Conservation (phyloP, 129 eudicot species). For the Scalesia atractyloides region DNA sequence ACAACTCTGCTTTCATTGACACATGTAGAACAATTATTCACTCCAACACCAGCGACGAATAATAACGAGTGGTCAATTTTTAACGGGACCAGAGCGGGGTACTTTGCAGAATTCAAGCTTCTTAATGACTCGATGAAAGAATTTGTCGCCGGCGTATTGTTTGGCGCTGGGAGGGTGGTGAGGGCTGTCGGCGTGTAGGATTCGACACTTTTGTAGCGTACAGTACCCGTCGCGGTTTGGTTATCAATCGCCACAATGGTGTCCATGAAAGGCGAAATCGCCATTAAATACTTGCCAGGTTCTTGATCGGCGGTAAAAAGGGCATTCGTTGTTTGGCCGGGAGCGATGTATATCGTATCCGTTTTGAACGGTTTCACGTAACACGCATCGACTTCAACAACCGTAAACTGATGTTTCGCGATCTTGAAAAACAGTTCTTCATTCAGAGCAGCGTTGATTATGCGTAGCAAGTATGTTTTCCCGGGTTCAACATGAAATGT, state of each 20-base stretch:
- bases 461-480: conserved; percentile 71
- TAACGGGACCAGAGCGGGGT: conserved; percentile 66
- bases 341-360: conserved; percentile 66
- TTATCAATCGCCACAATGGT: conserved; percentile 65
- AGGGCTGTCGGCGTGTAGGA: conserved; percentile 34
- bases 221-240: conserved; percentile 42
- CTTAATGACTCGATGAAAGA: conserved; percentile 48
- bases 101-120: conserved; percentile 60
- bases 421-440: conserved; percentile 80
- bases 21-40: conserved; percentile 71
- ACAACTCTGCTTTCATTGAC: conserved; percentile 52
- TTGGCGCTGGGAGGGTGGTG: conserved; percentile 56
- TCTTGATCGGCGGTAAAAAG: conserved; percentile 61
- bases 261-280: conserved; percentile 83
- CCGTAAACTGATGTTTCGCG: conserved; percentile 58
- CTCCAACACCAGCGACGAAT: conserved; percentile 64
- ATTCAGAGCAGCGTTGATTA: conserved; percentile 75
- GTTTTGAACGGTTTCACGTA: conserved; percentile 71
- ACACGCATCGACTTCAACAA: conserved; percentile 80
- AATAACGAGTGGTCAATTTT: conserved; percentile 55
- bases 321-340: conserved; percentile 82
- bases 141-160: conserved; percentile 45
- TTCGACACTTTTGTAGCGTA: conserved; percentile 51
- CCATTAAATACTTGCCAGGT: conserved; percentile 61
- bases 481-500: conserved; percentile 61